A percentile compares a stretch with the other conserved stretches of the same genome.
Evolutionary conservation across 2,329 filamentous ascomycete species (phyloP).

Genomic region (Curvularia spicifera): DNA sequence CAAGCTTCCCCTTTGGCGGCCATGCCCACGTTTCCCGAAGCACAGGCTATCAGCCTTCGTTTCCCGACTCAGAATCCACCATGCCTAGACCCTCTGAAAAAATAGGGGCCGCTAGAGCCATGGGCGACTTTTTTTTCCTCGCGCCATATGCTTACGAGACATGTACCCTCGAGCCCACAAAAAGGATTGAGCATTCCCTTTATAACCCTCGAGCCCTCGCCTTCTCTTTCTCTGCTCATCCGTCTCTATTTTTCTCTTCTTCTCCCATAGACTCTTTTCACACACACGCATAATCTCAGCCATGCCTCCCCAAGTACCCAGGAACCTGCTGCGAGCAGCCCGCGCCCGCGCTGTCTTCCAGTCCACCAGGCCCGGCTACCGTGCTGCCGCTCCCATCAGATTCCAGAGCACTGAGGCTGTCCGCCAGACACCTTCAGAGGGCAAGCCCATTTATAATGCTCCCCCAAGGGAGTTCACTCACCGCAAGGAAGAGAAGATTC

Average conservation of each 20-base stretch:
- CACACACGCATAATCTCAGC: neutral
- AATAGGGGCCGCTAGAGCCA: slow-evolving; percentile 15
- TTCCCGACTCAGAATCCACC: slow-evolving; percentile 20
- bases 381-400: slow-evolving; percentile 10
- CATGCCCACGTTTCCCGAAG: slow-evolving; percentile 18
- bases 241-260: slow-evolving; percentile 2
- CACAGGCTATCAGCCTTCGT: slow-evolving; percentile 19
- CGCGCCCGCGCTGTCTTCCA: slow-evolving; percentile 21
- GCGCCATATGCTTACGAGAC: slow-evolving; percentile 9
- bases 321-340: slow-evolving; percentile 21
- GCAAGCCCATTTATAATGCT: slow-evolving; percentile 13
- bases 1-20: slow-evolving; percentile 8
- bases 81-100: slow-evolving; percentile 22
- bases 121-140: slow-evolving; percentile 15
- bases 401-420: slow-evolving; percentile 21
- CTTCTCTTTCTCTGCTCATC: slow-evolving; percentile 9
- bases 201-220: slow-evolving; percentile 9
- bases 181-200: slow-evolving; percentile 15
- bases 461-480: slow-evolving; percentile 11
- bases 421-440: slow-evolving; percentile 11
- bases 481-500: slow-evolving; percentile 15
- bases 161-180: slow-evolving; percentile 16
- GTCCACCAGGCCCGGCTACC: slow-evolving; percentile 15
- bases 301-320: slow-evolving; percentile 23
- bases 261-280: neutral